Conservation (phyloP, 1,139 yeast genomes). For the Insectozyma bohioensis region DNA sequence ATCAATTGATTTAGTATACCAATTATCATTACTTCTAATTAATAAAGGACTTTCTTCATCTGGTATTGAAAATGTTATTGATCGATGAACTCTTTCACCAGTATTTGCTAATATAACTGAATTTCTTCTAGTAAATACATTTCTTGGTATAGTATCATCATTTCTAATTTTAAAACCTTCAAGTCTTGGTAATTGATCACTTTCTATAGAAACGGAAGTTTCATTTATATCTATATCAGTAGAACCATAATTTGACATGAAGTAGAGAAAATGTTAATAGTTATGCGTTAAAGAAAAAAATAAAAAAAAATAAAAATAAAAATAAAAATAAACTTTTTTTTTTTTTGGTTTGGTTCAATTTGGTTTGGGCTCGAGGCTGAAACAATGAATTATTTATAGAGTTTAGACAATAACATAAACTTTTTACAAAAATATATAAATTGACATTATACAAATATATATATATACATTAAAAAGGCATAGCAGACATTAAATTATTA, state of each 20-base stretch:
- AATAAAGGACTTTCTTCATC: conserved; percentile 1
- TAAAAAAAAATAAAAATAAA: background rate
- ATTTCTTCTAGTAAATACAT: conserved; percentile 23
- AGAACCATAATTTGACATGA: conserved; percentile 5
- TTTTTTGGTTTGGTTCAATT: too few relatives aligned
- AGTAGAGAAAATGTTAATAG: background rate
- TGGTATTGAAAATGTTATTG: conserved; percentile 16
- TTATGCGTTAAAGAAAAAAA: background rate
- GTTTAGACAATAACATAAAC: too few relatives aligned
- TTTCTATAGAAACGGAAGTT: conserved; percentile 8
- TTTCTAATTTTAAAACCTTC: conserved; percentile 8
- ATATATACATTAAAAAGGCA: background rate
- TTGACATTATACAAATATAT: too few relatives aligned
- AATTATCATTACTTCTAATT: background rate
- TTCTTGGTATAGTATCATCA: conserved; percentile 11
- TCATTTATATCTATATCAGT: conserved; percentile 3
- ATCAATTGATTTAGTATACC: background rate
- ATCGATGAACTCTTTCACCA: conserved; percentile 40
- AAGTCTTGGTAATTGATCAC: conserved; percentile 1
- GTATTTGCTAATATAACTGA: conserved; percentile 44
- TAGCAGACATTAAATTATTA: too few relatives aligned
- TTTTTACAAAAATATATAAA: too few relatives aligned
- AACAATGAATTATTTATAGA: too few relatives aligned
- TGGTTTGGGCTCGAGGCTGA: too few relatives aligned
- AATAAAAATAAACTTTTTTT: too few relatives aligned